These are phyloP conservation scores for Pythium angustatum DNA, from an alignment of 352 stramenopile species.

Conservation along the genomic window DNA sequence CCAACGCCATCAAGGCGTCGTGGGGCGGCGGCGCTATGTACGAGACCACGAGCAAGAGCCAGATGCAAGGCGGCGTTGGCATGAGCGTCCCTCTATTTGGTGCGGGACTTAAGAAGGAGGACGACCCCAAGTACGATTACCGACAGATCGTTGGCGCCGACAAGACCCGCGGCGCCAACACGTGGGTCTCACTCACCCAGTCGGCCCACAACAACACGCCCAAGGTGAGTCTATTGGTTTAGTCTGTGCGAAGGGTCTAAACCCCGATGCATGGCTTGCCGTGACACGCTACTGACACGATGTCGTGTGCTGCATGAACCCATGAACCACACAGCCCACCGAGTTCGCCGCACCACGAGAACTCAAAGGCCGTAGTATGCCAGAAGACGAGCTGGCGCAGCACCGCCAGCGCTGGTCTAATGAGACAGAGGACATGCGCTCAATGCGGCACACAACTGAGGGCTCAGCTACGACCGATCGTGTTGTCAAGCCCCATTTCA, in stretches of 20 bases:
- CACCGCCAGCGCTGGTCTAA: slow-evolving; percentile 66
- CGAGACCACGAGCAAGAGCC: slow-evolving; percentile 51
- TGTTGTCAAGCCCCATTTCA: slow-evolving; percentile 52
- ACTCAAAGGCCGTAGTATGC: slow-evolving; percentile 47
- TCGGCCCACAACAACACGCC: slow-evolving; percentile 56
- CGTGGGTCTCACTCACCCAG: slow-evolving; percentile 62
- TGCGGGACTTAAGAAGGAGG: slow-evolving; percentile 40
- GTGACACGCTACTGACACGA: neutral
- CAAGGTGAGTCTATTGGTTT: no score
- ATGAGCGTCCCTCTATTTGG: slow-evolving; percentile 46
- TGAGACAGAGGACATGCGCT: slow-evolving; percentile 52
- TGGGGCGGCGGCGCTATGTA: slow-evolving; percentile 52
- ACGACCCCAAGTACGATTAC: slow-evolving; percentile 74
- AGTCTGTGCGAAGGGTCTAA: no score
- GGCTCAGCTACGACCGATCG: slow-evolving; percentile 43
- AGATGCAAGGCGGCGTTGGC: slow-evolving; percentile 56
- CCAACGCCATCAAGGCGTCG: slow-evolving; percentile 41
- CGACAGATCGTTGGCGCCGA: slow-evolving; percentile 63
- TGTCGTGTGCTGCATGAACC: neutral
- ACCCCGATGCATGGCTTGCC: neutral
- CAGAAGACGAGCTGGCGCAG: slow-evolving; percentile 51
- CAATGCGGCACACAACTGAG: slow-evolving; percentile 65
- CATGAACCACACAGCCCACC: slow-evolving; percentile 35
- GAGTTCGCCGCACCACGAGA: slow-evolving; percentile 70
- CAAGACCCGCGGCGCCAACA: slow-evolving; percentile 45